Percentiles rank a stretch among this genome's conserved stretches.
These are phyloP conservation scores for Cladosporium sp. DNA, from an alignment of 2,329 filamentous ascomycete species.

Conservation along the genomic window DNA sequence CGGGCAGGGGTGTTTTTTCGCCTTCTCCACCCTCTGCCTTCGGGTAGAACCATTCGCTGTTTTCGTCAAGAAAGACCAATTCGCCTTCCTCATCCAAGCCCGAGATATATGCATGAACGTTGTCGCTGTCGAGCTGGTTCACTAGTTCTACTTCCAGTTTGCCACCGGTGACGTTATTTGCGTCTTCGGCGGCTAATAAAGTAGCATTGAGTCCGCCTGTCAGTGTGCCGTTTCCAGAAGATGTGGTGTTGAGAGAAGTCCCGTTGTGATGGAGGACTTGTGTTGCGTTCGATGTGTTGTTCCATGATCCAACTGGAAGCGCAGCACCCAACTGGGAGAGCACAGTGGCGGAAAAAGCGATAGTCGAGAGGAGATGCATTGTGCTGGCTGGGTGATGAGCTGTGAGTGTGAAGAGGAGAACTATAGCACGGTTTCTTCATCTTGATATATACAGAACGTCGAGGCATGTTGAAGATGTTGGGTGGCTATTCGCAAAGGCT, in stretches of 20 bases:
- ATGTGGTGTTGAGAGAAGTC: background rate
- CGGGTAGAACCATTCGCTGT: conserved; percentile 39
- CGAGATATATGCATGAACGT: conserved; percentile 40
- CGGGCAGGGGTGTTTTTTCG: conserved; percentile 20
- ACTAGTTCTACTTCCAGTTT: conserved; percentile 26
- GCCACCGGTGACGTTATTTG: conserved; percentile 10
- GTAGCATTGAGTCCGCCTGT: conserved; percentile 1
- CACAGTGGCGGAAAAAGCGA: background rate
- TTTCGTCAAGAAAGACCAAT: conserved; percentile 37
- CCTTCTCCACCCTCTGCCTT: conserved; percentile 23
- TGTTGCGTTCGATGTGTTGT: conserved; percentile 1
- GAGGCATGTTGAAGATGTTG: background rate
- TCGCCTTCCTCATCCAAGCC: conserved; percentile 36
- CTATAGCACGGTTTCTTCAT: conserved; percentile 7
- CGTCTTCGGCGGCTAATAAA: background rate
- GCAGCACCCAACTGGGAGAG: background rate
- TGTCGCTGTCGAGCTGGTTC: conserved; percentile 37
- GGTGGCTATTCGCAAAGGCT: conserved; percentile 8
- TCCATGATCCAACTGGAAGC: conserved; percentile 5
- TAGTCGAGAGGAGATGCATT: conserved; percentile 8
- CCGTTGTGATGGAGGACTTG: background rate
- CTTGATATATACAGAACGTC: conserved; percentile 2
- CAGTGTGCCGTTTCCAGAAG: background rate
- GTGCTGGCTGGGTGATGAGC: conserved; percentile 1
- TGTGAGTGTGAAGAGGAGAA: conserved; percentile 8